phyloP scores from a whole-genome alignment of 2,329 filamentous ascomycete genomes.

The Fusarium drepaniforme region DNA sequence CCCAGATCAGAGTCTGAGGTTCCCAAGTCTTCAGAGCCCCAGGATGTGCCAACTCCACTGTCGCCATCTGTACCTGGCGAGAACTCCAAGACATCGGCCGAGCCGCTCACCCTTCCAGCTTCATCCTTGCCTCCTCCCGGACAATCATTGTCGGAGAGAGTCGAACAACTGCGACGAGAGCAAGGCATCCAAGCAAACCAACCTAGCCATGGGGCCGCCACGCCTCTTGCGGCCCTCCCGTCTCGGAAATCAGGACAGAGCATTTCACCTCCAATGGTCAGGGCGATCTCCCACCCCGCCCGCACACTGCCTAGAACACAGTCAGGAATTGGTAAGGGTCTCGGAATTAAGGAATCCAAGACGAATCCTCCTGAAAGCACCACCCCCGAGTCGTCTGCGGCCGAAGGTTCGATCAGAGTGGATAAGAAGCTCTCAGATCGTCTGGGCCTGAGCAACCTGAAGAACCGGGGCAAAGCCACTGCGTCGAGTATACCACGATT shows the following conservation, averaged over 20 bases:
- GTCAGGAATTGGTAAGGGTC: constrained; percentile 57
- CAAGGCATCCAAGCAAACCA: constrained; percentile 50
- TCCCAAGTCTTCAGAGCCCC: constrained; percentile 1
- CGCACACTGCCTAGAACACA: constrained; percentile 61
- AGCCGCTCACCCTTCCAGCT: constrained; percentile 20
- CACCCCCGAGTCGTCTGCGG: constrained; percentile 36
- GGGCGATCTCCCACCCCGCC: constrained; percentile 65
- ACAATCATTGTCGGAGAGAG: constrained; percentile 56
- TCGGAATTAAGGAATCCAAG: constrained; percentile 51
- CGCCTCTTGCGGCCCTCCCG: constrained; percentile 42
- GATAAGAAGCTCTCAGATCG: constrained; percentile 86
- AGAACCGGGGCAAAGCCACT: constrained; percentile 66
- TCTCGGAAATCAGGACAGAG: constrained; percentile 60
- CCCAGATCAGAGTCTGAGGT: not conserved
- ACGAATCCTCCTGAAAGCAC: constrained; percentile 41
- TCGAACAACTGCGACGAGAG: constrained; percentile 65
- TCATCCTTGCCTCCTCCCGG: constrained; percentile 26
- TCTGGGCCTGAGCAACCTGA: constrained; percentile 74
- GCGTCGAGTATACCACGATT: constrained; percentile 91
- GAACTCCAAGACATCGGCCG: constrained; percentile 18
- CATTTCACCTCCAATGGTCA: constrained; percentile 65
- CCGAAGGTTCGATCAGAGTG: constrained; percentile 58
- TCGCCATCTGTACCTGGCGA: constrained; percentile 38
- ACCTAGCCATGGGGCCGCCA: constrained; percentile 47
- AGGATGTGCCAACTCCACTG: constrained; percentile 26